Evolutionary conservation across 75 land plant genomes (phyloP).

Genomic region (Cryptomeria japonica): DNA sequence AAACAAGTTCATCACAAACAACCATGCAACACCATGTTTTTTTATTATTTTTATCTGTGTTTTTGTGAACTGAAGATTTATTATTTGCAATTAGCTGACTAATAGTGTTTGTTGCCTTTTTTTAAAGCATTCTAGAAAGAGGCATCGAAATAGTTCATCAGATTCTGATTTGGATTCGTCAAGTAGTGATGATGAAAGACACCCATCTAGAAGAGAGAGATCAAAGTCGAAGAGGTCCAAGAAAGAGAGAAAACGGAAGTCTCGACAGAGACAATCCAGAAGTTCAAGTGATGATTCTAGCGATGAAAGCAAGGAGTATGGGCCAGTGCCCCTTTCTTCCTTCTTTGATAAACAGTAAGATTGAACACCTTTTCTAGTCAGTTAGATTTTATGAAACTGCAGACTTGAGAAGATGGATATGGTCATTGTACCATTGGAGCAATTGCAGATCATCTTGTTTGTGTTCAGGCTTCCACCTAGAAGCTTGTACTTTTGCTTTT

Average conservation of each 20-base stretch:
- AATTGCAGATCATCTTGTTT: not conserved
- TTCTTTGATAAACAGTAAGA: conserved; percentile 7
- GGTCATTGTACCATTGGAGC: not conserved
- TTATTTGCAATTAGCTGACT: not conserved
- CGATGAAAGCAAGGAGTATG: conserved; percentile 8
- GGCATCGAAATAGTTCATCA: conserved; percentile 14
- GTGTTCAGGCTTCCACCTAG: not conserved
- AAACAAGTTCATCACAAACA: not conserved
- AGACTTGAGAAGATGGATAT: not conserved
- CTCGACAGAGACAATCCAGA: conserved; percentile 5
- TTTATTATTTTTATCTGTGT: not conserved
- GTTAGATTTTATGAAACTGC: not conserved
- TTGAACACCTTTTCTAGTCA: not conserved
- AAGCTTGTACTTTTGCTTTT: not conserved
- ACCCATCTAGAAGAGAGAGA: conserved; percentile 8
- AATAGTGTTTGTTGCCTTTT: not conserved
- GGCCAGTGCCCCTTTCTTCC: conserved; percentile 18
- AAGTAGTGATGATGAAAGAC: conserved; percentile 5
- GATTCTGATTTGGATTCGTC: conserved; percentile 9
- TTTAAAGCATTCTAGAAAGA: conserved; percentile 10
- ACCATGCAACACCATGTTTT: not conserved
- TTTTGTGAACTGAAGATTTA: not conserved
- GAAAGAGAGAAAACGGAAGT: conserved; percentile 4
- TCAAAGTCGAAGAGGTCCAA: conserved; percentile 12
- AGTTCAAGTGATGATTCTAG: conserved; percentile 8